Evolutionary conservation across 129 eudicot genomes (phyloP).

Genomic region (Pittosporum tobira): DNA sequence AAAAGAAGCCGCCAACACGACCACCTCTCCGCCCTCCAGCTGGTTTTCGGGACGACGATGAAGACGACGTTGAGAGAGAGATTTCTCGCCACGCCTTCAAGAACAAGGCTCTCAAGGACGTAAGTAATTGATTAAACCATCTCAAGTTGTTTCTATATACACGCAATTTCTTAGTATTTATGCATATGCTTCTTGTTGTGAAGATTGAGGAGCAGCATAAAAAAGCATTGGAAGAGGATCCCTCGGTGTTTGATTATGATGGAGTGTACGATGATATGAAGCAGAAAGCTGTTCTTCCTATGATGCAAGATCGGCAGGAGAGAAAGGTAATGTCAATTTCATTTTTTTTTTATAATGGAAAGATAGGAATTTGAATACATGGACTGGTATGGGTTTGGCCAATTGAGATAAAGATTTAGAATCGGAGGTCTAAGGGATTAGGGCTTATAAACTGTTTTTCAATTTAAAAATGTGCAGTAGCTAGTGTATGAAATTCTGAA

Average conservation of each 20-base stretch:
- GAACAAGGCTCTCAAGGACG: constrained; percentile 79
- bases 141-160: neutral
- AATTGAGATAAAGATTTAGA: too few species aligned
- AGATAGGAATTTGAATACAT: too few species aligned
- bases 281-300: constrained; percentile 54
- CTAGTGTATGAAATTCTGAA: too few species aligned
- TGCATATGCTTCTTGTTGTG: constrained; percentile 4
- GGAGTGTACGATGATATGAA: constrained; percentile 88
- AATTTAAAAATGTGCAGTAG: too few species aligned
- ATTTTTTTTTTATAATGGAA: constrained; percentile 3
- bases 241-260: constrained; percentile 80
- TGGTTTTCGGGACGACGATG: constrained; percentile 61
- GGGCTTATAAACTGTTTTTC: too few species aligned
- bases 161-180: neutral
- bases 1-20: constrained; percentile 39
- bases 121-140: constrained; percentile 15
- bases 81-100: constrained; percentile 85
- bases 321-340: constrained; percentile 48
- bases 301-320: constrained; percentile 52
- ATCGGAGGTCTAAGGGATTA: too few species aligned
- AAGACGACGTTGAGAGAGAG: constrained; percentile 72
- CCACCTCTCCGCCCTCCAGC: constrained; percentile 43
- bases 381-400: too few species aligned
- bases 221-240: constrained; percentile 92
- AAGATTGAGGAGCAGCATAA: constrained; percentile 93